Conservation (phyloP, 495 filamentous ascomycete genomes). For the Trichoderma orchidacearum region DNA sequence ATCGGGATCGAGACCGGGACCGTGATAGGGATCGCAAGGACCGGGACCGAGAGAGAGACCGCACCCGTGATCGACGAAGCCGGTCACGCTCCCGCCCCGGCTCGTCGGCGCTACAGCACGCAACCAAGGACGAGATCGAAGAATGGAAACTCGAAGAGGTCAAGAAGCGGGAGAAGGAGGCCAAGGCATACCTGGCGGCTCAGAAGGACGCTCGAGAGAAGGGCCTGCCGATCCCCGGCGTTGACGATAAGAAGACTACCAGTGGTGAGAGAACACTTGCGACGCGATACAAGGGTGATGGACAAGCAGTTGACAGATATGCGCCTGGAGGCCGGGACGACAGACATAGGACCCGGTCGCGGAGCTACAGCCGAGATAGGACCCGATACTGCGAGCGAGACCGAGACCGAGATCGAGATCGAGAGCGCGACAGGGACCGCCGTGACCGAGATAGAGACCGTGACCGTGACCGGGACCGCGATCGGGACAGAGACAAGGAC, state of each 20-base stretch:
- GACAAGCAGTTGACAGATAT: slow-evolving; percentile 10
- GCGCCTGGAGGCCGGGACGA: slow-evolving; percentile 16
- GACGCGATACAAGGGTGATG: slow-evolving; percentile 1
- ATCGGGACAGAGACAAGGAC: slow-evolving; percentile 4
- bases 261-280: slow-evolving; percentile 24
- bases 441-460: slow-evolving; percentile 9
- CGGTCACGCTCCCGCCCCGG: slow-evolving; percentile 21
- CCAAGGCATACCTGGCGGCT: slow-evolving; percentile 40
- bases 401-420: slow-evolving; percentile 5
- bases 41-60: slow-evolving; percentile 9
- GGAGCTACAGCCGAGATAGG: slow-evolving; percentile 12
- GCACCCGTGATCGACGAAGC: slow-evolving; percentile 16
- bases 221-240: slow-evolving; percentile 31
- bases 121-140: slow-evolving; percentile 20
- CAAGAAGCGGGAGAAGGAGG: slow-evolving; percentile 42
- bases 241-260: slow-evolving; percentile 27
- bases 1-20: slow-evolving; percentile 3
- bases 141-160: slow-evolving; percentile 39
- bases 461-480: slow-evolving; percentile 7
- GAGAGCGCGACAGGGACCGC: slow-evolving; percentile 9
- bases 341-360: slow-evolving; percentile 4
- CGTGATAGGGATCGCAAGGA: slow-evolving; percentile 9
- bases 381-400: slow-evolving; percentile 8
- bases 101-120: slow-evolving; percentile 9
- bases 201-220: slow-evolving; percentile 38